A percentile compares a stretch with the other conserved stretches of the same genome.
phyloP scores from a whole-genome alignment of 345 rosid genomes.

The Citrus sp. region DNA sequence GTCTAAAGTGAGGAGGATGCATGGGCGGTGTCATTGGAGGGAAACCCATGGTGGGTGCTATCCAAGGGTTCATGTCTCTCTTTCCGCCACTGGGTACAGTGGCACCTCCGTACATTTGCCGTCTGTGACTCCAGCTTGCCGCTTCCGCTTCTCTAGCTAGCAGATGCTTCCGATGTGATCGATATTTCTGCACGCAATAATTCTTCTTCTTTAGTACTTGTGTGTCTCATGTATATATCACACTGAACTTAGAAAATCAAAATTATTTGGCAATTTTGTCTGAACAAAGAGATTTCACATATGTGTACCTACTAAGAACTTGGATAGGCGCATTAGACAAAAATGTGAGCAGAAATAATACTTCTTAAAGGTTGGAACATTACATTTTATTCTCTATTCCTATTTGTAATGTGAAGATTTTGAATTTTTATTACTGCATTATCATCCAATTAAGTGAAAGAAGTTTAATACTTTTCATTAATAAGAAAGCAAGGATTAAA shows the following conservation, averaged over 20 bases:
- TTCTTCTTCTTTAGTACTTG: neutral
- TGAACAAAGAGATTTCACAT: too few relatives aligned
- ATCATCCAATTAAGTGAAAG: neutral
- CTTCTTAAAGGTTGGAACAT: neutral
- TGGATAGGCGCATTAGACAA: neutral
- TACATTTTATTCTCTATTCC: neutral
- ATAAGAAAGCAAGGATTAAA: neutral
- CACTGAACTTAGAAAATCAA: neutral
- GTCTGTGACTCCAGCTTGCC: constrained; percentile 68
- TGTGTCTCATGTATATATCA: neutral
- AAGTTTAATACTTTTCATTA: neutral
- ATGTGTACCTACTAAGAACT: too few relatives aligned
- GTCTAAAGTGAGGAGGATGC: constrained; percentile 51
- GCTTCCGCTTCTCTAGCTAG: constrained; percentile 85
- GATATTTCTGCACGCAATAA: constrained; percentile 58
- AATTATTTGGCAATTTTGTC: too few relatives aligned
- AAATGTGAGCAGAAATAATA: neutral
- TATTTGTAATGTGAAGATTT: neutral
- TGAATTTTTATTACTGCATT: neutral
- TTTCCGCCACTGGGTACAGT: constrained; percentile 34
- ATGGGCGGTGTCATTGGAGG: constrained; percentile 35
- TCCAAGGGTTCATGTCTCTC: constrained; percentile 49
- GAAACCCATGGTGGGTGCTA: constrained; percentile 70
- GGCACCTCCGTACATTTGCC: constrained; percentile 52
- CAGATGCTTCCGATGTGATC: constrained; percentile 84